Base-by-base conservation (phyloP, 495 filamentous ascomycete species). In the Usnea hakonensis region DNA sequence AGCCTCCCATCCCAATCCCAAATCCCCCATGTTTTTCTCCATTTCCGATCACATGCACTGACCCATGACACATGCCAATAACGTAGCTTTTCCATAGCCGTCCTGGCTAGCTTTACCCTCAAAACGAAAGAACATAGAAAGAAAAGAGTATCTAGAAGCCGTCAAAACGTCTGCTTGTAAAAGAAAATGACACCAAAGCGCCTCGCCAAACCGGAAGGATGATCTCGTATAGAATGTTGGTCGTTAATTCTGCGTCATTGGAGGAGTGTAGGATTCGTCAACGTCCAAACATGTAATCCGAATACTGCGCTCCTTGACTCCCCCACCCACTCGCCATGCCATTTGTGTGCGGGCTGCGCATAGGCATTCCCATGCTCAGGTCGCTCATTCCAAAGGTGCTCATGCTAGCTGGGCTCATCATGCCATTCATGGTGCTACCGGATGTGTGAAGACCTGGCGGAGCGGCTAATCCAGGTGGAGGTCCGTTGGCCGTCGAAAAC, bases 401-500 rank as follows among this genome's bases (percentile, higher is more conserved):
- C 37, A 63, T 77, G 74, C 13, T 72, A 65, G 58, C 74, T 71
- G 21, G 69, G 70, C 21, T 57, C 69, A 66, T 38, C 66, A 64
- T 64, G 74, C 75, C 75, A 56, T 76, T 75, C 61, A 75, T 69
- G 53, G 73, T 54, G 10, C 71, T 71, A 62, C 75, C 66, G 6
- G 73, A 71, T 55, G 80, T 74, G 32, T 74, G 74, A 32, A 89
- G 77, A 35, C 88, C 88, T 23, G 89, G 89, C 13, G 89, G 89
- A 37, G 83, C 84, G 2, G 81, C 61, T 43, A 92, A 78, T 0
- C 89, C 89, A 0, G 89, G 89, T 8, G 89, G 89, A 28, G 89
- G 89, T 9, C 89, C 87, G 70, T 77, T 90, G 8, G 87, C 86
- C 0, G 86, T 84, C 7, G 85, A 85, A 69, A 90, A 91, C 60